Percentiles rank a stretch among this genome's conserved stretches.
These are phyloP conservation scores for Penicillium argentinense DNA, from an alignment of 495 filamentous ascomycete genomes.

Conservation along the genomic window DNA sequence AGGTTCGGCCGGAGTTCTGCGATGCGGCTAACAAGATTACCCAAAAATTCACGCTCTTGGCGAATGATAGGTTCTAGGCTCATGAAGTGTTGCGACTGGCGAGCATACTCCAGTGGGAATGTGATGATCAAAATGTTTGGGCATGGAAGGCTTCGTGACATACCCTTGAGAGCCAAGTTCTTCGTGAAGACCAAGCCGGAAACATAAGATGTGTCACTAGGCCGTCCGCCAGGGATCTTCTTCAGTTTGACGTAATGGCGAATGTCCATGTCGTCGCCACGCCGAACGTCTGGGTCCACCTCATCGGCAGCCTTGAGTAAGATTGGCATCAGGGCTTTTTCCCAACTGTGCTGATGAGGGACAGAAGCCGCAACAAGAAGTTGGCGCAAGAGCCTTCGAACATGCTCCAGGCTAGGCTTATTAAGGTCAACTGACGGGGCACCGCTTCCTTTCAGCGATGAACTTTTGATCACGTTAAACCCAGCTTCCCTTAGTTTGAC, in stretches of 20 bases:
- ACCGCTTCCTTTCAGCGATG: conserved; percentile 76
- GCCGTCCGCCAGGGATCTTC: conserved; percentile 85
- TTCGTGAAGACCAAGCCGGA: conserved; percentile 97
- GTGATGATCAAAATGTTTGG: conserved; percentile 91
- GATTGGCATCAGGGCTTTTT: conserved; percentile 87
- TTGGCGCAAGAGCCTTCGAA: conserved; percentile 79
- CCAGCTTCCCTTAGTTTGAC: conserved; percentile 30
- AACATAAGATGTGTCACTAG: conserved; percentile 89
- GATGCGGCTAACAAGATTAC: conserved; percentile 92
- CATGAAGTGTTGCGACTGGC: conserved; percentile 97
- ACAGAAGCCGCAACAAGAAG: conserved; percentile 75
- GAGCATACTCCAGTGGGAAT: conserved; percentile 94
- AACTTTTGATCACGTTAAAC: conserved; percentile 71
- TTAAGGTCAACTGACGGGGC: conserved; percentile 80
- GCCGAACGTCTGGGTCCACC: conserved; percentile 86
- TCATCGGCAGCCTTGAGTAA: conserved; percentile 90
- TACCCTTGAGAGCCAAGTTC: conserved; percentile 91
- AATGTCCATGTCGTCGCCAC: conserved; percentile 94
- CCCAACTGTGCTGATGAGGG: conserved; percentile 74
- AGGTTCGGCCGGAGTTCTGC: conserved; percentile 78
- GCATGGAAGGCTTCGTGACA: conserved; percentile 80
- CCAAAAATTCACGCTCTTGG: conserved; percentile 92
- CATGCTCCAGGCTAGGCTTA: conserved; percentile 81
- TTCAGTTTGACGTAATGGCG: conserved; percentile 99
- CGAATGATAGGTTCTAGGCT: conserved; percentile 95